Conservation (phyloP, 225 moss, liverwort and hornwort species). For the Anthoceros angustus region DNA sequence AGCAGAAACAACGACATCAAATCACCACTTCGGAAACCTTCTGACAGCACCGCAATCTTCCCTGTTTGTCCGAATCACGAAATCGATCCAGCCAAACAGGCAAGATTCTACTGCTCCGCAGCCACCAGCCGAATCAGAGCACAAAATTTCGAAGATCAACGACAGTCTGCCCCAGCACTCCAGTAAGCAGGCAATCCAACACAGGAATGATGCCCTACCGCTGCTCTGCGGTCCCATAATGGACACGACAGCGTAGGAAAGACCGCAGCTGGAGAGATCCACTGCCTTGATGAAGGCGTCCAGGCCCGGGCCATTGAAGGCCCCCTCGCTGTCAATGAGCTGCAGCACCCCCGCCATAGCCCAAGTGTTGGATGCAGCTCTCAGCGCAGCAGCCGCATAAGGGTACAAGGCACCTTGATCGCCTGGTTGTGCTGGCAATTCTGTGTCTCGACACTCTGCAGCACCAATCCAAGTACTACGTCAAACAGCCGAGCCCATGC, state of each 20-base stretch:
- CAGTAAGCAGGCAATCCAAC: background rate
- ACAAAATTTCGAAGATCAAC: no score
- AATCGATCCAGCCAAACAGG: no score
- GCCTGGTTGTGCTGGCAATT: background rate
- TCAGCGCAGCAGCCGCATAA: background rate
- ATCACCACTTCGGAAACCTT: background rate
- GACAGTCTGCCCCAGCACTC: no score
- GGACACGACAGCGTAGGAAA: conserved; percentile 95
- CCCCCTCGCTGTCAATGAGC: conserved; percentile 67
- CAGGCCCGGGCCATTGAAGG: conserved; percentile 36
- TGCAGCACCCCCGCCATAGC: conserved; percentile 36
- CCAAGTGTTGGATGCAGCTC: conserved; percentile 5
- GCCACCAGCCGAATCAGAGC: no score
- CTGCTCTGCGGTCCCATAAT: conserved; percentile 99
- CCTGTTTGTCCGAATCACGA: no score
- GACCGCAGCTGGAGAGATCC: conserved; percentile 52
- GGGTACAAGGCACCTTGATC: background rate
- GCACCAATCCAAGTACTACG: no score
- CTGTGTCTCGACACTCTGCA: no score
- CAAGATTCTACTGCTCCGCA: no score
- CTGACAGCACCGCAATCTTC: background rate
- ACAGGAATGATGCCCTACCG: conserved; percentile 26
- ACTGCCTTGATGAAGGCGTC: conserved; percentile 47
- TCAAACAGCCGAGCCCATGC: no score
- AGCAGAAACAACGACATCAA: background rate